These are phyloP conservation scores for Sporisorium scitamineum DNA, from an alignment of 1,284 basidiomycete species.

Conservation along the genomic window DNA sequence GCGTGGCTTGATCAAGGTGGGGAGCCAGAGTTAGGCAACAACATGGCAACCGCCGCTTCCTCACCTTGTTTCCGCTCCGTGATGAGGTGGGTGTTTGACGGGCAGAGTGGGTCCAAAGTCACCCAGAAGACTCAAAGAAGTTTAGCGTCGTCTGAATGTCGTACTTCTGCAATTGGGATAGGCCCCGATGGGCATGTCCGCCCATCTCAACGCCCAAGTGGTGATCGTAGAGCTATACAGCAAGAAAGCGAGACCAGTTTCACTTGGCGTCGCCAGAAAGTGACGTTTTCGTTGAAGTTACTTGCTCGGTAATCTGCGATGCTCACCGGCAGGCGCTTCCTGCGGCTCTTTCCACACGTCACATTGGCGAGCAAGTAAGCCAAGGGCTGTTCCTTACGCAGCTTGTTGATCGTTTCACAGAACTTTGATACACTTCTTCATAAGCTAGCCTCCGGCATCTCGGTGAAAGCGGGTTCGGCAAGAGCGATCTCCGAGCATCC, in stretches of 20 bases:
- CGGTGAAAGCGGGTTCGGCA: slow-evolving; percentile 9
- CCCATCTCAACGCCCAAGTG: background rate
- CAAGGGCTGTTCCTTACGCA: background rate
- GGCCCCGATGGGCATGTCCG: background rate
- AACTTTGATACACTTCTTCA: slow-evolving; percentile 5
- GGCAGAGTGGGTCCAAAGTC: background rate
- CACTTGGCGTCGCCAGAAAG: background rate
- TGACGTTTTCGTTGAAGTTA: too few relatives aligned
- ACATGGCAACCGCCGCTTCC: slow-evolving; percentile 1
- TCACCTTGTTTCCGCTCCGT: background rate
- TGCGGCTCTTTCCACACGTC: background rate
- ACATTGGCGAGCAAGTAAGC: too few relatives aligned
- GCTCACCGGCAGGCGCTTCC: background rate
- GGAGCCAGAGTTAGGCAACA: background rate
- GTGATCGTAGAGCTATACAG: background rate
- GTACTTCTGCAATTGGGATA: background rate
- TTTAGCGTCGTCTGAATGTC: background rate
- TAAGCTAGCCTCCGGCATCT: slow-evolving; percentile 5
- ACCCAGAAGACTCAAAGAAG: too few relatives aligned
- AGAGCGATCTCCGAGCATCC: slow-evolving; percentile 13
- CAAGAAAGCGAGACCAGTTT: too few relatives aligned
- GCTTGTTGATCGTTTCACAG: background rate
- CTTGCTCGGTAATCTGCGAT: background rate
- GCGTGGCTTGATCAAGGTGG: background rate
- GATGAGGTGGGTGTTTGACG: background rate